phyloP scores from a whole-genome alignment of 352 stramenopile species.

The Phytophthora pisi region DNA sequence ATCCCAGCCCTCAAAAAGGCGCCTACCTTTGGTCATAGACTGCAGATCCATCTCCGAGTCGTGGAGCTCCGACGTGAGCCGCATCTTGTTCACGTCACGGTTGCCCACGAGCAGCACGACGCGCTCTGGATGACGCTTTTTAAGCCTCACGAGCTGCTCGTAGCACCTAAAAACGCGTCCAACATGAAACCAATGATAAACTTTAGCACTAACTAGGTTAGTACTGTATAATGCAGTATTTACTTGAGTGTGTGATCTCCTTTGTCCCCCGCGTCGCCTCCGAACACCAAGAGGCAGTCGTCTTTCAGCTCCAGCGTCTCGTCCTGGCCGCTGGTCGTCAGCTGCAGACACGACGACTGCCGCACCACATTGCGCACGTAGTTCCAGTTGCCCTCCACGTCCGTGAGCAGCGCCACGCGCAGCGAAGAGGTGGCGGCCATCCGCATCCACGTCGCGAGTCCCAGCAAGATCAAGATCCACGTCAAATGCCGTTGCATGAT shows the following conservation, averaged over 20 bases:
- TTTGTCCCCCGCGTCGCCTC: constrained; percentile 92
- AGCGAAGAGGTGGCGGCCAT: constrained; percentile 14
- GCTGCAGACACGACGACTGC: constrained; percentile 64
- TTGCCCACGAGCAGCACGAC: constrained; percentile 94
- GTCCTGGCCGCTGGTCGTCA: constrained; percentile 25
- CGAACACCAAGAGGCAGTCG: constrained; percentile 88
- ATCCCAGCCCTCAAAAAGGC: neutral
- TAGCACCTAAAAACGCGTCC: constrained; percentile 54
- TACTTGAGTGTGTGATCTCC: constrained; percentile 86
- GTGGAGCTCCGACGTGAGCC: constrained; percentile 82
- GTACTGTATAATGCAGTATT: neutral
- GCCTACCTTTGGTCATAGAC: constrained; percentile 63
- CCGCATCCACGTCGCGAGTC: constrained; percentile 8
- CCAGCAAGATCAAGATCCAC: constrained; percentile 4
- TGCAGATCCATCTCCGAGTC: constrained; percentile 71
- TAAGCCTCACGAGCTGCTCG: constrained; percentile 85
- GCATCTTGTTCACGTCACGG: constrained; percentile 94
- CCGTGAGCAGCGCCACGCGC: constrained; percentile 76
- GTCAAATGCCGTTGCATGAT: constrained; percentile 1
- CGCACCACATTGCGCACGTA: constrained; percentile 75
- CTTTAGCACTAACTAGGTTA: too few relatives aligned
- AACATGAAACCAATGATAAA: too few relatives aligned
- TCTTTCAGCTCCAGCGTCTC: constrained; percentile 65
- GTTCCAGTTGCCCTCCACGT: constrained; percentile 82
- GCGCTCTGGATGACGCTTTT: constrained; percentile 84